These are phyloP conservation scores for Jaltomata sinuosa DNA, from an alignment of 257 asterid genomes.

Conservation along the genomic window DNA sequence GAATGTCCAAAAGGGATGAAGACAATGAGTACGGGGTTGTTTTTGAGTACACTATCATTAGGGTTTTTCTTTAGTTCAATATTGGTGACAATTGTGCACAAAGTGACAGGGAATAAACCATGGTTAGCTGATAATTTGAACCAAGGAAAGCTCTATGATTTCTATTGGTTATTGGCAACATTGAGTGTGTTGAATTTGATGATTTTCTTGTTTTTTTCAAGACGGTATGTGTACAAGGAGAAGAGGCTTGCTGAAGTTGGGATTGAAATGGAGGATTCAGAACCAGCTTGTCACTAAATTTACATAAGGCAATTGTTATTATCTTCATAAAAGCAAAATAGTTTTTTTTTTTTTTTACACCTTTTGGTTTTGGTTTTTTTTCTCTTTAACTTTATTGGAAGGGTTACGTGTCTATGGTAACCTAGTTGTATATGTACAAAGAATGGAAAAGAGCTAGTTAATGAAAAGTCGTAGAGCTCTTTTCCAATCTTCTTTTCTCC, in stretches of 20 bases:
- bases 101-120: conserved; percentile 43
- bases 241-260: conserved; percentile 61
- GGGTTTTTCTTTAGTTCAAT: conserved; percentile 66
- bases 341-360: neutral
- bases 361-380: neutral
- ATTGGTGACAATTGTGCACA: conserved; percentile 57
- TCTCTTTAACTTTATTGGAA: neutral
- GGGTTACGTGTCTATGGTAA: neutral
- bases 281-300: conserved; percentile 29
- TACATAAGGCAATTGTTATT: neutral
- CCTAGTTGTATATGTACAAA: neutral
- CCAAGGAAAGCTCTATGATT: conserved; percentile 57
- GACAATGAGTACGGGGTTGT: conserved; percentile 78
- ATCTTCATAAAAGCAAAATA: neutral
- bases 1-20: conserved; percentile 94
- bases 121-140: conserved; percentile 78
- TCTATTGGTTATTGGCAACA: conserved; percentile 63
- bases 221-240: conserved; percentile 77
- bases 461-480: neutral
- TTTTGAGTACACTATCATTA: conserved; percentile 65
- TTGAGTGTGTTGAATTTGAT: conserved; percentile 45
- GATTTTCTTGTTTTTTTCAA: conserved; percentile 36
- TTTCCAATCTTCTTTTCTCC: neutral
- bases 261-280: conserved; percentile 49
- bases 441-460: neutral